Conservation (phyloP, 2,329 filamentous ascomycete species). For the Scolecobasidium constrictum region DNA sequence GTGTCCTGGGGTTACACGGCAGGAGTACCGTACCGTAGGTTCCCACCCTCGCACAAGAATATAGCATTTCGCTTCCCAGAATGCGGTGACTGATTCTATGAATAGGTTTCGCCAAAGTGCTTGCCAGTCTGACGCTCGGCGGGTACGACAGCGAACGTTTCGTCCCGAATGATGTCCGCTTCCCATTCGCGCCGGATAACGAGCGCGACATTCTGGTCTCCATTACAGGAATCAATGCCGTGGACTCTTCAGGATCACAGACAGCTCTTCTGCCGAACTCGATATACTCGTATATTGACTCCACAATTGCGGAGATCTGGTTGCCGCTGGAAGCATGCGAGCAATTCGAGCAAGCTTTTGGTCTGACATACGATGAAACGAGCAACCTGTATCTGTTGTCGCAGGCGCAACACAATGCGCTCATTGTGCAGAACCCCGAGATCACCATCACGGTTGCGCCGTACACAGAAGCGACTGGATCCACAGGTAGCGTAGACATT, state of each 20-base stretch:
- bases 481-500: conserved; percentile 27
- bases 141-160: conserved; percentile 58
- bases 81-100: neutral
- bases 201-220: conserved; percentile 51
- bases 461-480: conserved; percentile 15
- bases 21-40: conserved; percentile 59
- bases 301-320: conserved; percentile 38
- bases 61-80: neutral
- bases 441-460: conserved; percentile 33
- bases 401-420: conserved; percentile 41
- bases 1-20: conserved; percentile 68
- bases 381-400: conserved; percentile 55
- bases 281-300: conserved; percentile 36
- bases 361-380: conserved; percentile 53
- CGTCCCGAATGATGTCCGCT: conserved; percentile 47
- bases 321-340: conserved; percentile 45
- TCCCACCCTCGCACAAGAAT: conserved; percentile 10
- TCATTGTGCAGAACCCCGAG: conserved; percentile 32
- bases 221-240: conserved; percentile 30
- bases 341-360: conserved; percentile 52
- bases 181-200: conserved; percentile 45
- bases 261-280: conserved; percentile 26
- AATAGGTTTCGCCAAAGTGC: conserved; percentile 23
- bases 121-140: conserved; percentile 49
- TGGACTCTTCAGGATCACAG: conserved; percentile 18